Percentiles rank a stretch among this genome's conserved stretches.
Conservation (phyloP, 768 basidiomycete genomes). For the Hygrophorus pudorinus region DNA sequence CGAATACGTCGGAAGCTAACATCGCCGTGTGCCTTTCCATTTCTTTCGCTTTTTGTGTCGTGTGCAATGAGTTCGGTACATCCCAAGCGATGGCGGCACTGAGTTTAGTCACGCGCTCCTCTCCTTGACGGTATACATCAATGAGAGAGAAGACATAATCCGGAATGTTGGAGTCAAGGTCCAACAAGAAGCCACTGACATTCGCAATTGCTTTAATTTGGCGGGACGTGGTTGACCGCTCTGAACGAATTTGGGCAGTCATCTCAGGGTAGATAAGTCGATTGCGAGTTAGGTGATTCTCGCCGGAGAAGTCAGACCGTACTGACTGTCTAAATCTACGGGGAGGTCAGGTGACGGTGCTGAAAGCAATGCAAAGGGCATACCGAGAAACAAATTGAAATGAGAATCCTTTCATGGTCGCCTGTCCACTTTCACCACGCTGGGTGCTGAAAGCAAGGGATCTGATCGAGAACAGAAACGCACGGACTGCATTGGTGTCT, state of each 20-base stretch:
- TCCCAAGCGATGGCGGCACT: conserved; percentile 44
- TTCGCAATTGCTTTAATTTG: conserved; percentile 54
- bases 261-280: conserved; percentile 73
- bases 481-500: conserved; percentile 44
- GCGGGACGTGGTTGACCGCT: conserved; percentile 35
- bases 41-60: conserved; percentile 6
- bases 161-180: conserved; percentile 74
- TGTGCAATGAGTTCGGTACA: conserved; percentile 13
- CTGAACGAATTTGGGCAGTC: conserved; percentile 60
- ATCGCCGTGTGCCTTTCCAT: conserved; percentile 17
- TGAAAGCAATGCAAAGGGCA: conserved; percentile 14
- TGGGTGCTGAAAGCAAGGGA: conserved; percentile 64
- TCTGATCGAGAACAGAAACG: conserved; percentile 79
- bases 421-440: conserved; percentile 71
- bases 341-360: conserved; percentile 8
- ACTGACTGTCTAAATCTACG: conserved; percentile 70
- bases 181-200: conserved; percentile 79
- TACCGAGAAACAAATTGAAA: conserved; percentile 82
- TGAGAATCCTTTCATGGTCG: conserved; percentile 59
- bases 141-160: conserved; percentile 72
- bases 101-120: conserved; percentile 63
- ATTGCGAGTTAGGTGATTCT: conserved; percentile 59
- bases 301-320: conserved; percentile 59
- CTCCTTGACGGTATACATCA: conserved; percentile 77
- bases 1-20: conserved; percentile 52